Percentiles rank a stretch among this genome's conserved stretches.
These are phyloP conservation scores for Babesia ovata DNA, from an alignment of 169 alveolate species.

Conservation along the genomic window DNA sequence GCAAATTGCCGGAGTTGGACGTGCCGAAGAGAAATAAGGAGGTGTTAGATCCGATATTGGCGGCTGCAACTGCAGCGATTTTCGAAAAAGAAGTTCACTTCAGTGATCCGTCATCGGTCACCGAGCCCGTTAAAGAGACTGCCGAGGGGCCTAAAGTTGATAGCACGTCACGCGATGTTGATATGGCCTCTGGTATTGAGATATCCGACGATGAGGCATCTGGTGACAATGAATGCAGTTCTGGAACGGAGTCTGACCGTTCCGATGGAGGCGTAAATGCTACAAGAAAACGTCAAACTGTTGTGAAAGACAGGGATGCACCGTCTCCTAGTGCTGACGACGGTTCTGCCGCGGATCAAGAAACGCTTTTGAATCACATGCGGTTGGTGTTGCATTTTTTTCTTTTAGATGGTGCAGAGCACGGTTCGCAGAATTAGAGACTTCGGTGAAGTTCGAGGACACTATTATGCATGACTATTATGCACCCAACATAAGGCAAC, in stretches of 20 bases:
- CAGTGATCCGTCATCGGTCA: no score
- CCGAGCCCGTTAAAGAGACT: no score
- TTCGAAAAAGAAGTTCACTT: not conserved
- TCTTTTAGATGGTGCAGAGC: not conserved
- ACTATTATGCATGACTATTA: conserved; percentile 46
- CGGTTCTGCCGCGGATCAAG: not conserved
- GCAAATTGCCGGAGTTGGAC: not conserved
- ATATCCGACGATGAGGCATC: conserved; percentile 15
- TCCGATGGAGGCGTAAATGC: not conserved
- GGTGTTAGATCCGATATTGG: not conserved
- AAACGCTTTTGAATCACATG: not conserved
- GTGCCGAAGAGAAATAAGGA: not conserved
- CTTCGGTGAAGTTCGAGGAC: conserved; percentile 17
- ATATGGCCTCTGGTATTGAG: not conserved
- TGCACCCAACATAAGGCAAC: conserved; percentile 23
- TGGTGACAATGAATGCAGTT: conserved; percentile 12
- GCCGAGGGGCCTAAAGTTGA: no score
- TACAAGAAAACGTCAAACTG: not conserved
- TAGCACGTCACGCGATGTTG: not conserved
- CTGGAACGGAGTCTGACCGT: not conserved
- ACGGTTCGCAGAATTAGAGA: not conserved
- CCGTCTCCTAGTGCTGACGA: not conserved
- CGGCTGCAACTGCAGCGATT: not conserved
- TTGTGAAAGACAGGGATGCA: not conserved
- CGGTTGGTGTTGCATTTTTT: not conserved